phyloP scores from a whole-genome alignment of 495 filamentous ascomycete genomes.

The Daldinia childiae region DNA sequence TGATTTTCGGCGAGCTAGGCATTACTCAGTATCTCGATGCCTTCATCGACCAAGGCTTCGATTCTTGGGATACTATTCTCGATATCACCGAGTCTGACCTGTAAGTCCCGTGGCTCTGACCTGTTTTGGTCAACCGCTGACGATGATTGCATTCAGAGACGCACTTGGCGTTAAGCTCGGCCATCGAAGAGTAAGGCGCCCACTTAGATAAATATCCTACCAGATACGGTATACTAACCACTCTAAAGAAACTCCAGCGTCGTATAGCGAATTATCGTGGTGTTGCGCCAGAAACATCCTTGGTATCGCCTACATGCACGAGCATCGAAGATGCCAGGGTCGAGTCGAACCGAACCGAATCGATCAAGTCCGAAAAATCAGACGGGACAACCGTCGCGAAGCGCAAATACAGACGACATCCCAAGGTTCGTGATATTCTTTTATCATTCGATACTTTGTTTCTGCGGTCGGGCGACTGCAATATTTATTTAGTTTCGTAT shows the following conservation, averaged over 20 bases:
- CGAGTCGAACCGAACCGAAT: slow-evolving; percentile 48
- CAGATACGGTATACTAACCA: slow-evolving; percentile 23
- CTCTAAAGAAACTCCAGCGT: slow-evolving; percentile 60
- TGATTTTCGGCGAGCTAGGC: slow-evolving; percentile 73
- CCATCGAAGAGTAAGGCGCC: slow-evolving; percentile 72
- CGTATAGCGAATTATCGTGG: slow-evolving; percentile 67
- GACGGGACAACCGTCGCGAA: slow-evolving; percentile 58
- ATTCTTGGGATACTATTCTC: slow-evolving; percentile 80
- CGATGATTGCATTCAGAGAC: slow-evolving; percentile 58
- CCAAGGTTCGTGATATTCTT: slow-evolving; percentile 65
- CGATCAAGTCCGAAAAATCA: slow-evolving; percentile 46
- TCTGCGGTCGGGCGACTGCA: slow-evolving; percentile 16
- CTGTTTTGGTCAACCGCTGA: slow-evolving; percentile 23
- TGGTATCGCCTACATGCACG: slow-evolving; percentile 51
- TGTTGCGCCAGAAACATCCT: slow-evolving; percentile 58
- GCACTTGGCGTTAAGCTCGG: slow-evolving; percentile 77
- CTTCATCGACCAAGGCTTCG: slow-evolving; percentile 79
- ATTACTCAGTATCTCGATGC: slow-evolving; percentile 74
- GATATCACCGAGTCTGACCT: slow-evolving; percentile 84
- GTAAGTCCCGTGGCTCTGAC: slow-evolving; percentile 54
- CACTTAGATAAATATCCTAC: not conserved
- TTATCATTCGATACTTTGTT: not conserved
- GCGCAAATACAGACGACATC: slow-evolving; percentile 80
- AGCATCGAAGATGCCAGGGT: slow-evolving; percentile 50
- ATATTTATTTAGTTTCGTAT: not conserved